Conservation (phyloP, 768 basidiomycete genomes). For the Termitomyces sp. region DNA sequence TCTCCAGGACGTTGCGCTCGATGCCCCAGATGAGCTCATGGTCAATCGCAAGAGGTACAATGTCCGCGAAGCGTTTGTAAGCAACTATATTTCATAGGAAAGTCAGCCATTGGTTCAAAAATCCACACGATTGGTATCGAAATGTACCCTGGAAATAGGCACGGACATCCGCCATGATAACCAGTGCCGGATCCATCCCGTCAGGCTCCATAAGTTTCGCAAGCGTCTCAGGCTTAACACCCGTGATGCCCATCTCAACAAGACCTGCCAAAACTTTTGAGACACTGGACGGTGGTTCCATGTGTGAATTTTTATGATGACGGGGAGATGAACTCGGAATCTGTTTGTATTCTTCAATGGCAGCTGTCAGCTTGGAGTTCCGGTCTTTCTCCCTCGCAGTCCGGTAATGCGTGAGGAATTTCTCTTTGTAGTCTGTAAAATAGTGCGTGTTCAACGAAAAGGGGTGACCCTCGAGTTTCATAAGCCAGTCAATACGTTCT, state of each 20-base stretch:
- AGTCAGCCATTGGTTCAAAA: neutral
- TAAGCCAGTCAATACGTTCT: conserved; percentile 37
- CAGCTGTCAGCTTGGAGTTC: conserved; percentile 17
- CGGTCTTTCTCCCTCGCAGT: conserved; percentile 28
- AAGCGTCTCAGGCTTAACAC: conserved; percentile 35
- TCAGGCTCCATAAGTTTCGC: conserved; percentile 45
- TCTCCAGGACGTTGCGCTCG: conserved; percentile 36
- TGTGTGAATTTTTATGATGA: neutral
- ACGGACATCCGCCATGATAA: conserved; percentile 66
- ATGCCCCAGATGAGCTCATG: conserved; percentile 49
- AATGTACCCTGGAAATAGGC: conserved; percentile 71
- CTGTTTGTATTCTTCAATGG: conserved; percentile 18
- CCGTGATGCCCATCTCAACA: conserved; percentile 30
- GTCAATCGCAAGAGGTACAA: conserved; percentile 51
- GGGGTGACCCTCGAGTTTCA: conserved; percentile 37
- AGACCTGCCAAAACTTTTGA: conserved; percentile 29
- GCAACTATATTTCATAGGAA: conserved; percentile 33
- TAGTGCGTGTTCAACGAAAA: conserved; percentile 45
- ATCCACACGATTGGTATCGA: neutral
- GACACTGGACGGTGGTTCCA: conserved; percentile 15
- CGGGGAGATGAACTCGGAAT: neutral
- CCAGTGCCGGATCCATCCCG: conserved; percentile 46
- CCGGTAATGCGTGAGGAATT: conserved; percentile 47
- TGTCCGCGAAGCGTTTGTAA: conserved; percentile 55
- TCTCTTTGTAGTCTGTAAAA: conserved; percentile 35